A percentile compares a stretch with the other conserved stretches of the same genome.
Conservation (phyloP, 495 filamentous ascomycete species). For the Penicillium dipodomyicola region DNA sequence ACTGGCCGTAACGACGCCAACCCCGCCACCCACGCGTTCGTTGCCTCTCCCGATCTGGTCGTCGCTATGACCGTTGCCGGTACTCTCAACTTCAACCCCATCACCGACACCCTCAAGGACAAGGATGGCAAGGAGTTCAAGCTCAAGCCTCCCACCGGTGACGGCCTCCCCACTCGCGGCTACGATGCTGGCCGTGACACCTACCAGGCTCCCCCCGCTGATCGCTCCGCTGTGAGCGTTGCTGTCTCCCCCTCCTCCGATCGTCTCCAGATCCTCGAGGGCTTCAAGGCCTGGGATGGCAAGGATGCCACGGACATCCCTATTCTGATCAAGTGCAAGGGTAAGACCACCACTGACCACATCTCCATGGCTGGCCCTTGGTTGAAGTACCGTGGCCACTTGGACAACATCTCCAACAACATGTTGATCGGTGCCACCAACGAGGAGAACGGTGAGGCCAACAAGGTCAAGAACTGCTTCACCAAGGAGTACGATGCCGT, state of each 20-base stretch:
- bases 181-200: constrained; percentile 94
- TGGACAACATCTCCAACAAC: constrained; percentile 99
- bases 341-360: constrained; percentile 99
- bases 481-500: constrained; percentile 83
- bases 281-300: constrained; percentile 88
- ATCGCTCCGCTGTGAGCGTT: constrained; percentile 70
- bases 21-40: constrained; percentile 97
- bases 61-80: constrained; percentile 90
- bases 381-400: constrained; percentile 99
- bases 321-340: constrained; percentile 95
- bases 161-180: constrained; percentile 74
- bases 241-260: constrained; percentile 86
- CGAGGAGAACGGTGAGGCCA: constrained; percentile 91
- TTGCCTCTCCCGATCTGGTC: constrained; percentile 96
- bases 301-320: constrained; percentile 87
- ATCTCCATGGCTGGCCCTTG: constrained; percentile 98
- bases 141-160: constrained; percentile 75
- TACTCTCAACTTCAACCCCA: constrained; percentile 91
- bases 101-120: constrained; percentile 91
- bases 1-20: constrained; percentile 99
- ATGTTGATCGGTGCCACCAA: constrained; percentile 99
- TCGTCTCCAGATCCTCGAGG: constrained; percentile 86
- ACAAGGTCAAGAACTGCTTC: constrained; percentile 93
- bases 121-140: constrained; percentile 97
- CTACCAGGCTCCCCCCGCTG: constrained; percentile 90